Conservation (phyloP, 1,139 yeast genomes). For the Ashbya aceris region DNA sequence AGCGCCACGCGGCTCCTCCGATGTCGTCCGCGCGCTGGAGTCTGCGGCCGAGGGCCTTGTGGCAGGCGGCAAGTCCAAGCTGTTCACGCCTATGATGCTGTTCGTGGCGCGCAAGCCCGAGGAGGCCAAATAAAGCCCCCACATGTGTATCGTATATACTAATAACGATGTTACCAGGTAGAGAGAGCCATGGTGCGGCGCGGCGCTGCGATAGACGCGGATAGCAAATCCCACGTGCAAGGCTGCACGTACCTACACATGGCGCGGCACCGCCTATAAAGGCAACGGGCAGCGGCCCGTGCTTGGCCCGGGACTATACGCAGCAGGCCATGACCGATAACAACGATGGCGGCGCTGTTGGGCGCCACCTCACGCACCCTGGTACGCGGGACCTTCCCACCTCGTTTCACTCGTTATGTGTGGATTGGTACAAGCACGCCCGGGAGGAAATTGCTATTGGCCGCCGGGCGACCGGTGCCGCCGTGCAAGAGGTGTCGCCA, state of each 20-base stretch:
- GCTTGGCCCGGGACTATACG: too few species aligned
- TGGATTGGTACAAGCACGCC: constrained; percentile 35
- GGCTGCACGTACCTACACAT: too few species aligned
- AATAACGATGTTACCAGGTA: constrained; percentile 8
- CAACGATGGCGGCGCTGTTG: too few species aligned
- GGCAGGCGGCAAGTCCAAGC: constrained; percentile 79
- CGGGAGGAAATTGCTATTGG: constrained; percentile 26
- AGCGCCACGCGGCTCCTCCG: constrained; percentile 89
- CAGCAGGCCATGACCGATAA: too few species aligned
- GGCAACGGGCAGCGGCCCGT: too few species aligned
- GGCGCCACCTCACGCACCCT: constrained; percentile 16
- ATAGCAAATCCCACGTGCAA: too few species aligned
- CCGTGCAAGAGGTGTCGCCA: constrained; percentile 3
- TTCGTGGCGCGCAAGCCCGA: constrained; percentile 75
- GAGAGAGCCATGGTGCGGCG: too few species aligned
- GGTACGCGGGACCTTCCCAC: constrained; percentile 42
- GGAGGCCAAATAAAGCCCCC: background rate
- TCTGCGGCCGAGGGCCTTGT: constrained; percentile 95
- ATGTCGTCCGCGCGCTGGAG: constrained; percentile 88
- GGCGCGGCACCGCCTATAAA: too few species aligned
- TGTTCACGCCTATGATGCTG: constrained; percentile 96
- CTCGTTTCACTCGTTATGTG: constrained; percentile 32
- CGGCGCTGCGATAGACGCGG: too few species aligned
- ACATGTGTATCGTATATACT: background rate
- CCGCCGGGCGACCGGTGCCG: background rate